Percentiles rank a stretch among this genome's conserved stretches.
Evolutionary conservation across 441 rosid genomes (phyloP).

Genomic region (Omphalea diandra): DNA sequence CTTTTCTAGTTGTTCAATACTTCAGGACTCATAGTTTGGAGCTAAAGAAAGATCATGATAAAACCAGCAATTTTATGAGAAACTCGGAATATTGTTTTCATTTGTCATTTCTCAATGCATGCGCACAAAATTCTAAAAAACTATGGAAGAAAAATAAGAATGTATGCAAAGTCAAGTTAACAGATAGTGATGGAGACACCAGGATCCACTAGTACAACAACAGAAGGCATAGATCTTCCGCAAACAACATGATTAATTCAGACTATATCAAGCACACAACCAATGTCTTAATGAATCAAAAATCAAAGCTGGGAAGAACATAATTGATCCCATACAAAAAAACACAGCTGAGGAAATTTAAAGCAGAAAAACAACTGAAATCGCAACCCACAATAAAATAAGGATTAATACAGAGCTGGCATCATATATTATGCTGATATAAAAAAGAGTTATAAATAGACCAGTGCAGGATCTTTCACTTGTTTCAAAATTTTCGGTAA

Average conservation of each 20-base stretch:
- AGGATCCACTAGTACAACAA: not conserved
- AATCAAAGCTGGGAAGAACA: not conserved
- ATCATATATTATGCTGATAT: not conserved
- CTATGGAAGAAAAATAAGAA: no score
- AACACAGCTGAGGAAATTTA: not conserved
- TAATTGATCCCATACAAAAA: not conserved
- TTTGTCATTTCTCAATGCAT: not conserved
- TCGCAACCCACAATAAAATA: not conserved
- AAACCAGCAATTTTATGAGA: not conserved
- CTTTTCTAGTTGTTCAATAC: not conserved
- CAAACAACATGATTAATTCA: not conserved
- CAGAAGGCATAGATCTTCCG: not conserved
- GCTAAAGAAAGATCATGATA: not conserved
- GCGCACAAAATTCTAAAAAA: not conserved
- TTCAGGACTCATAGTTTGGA: not conserved
- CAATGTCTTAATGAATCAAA: not conserved
- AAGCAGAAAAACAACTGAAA: not conserved
- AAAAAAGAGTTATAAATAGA: no score
- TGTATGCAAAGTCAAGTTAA: no score
- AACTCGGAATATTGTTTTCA: no score
- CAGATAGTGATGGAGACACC: not conserved
- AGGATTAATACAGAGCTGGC: not conserved
- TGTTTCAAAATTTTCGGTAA: not conserved
- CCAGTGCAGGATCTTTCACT: not conserved
- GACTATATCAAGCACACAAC: not conserved